Base-by-base conservation (phyloP, 164 flowering plant genomes). In the Cinnamomum micranthum region DNA sequence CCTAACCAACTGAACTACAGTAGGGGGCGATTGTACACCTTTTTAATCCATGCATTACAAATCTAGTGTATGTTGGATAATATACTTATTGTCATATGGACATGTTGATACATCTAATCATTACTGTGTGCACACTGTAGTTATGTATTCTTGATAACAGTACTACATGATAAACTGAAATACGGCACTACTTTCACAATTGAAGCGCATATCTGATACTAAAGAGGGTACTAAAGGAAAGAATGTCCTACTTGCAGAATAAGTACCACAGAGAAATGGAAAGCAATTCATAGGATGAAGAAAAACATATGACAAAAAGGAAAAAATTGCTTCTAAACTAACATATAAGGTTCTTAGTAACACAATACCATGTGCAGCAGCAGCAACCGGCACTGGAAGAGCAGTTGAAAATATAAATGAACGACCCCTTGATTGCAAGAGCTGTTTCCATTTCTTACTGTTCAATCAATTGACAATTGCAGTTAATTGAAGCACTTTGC, bases 371-470 rank as follows among this genome's bases (percentile, higher is more conserved):
- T 87, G 87, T 58, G 97, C 97, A 79, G 98, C 97, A 69, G 98
- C 98, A 79, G 83, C 91, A 81, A 88, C 59, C 0, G 96, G 97
- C 65, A 95, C 84, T 19, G 97, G 93, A 62, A 87, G 68, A 65
- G 98, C 76, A 65, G 99, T 92, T 77, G 99, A 93, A 84, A 91
- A 93, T 88, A 95, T 93, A 74, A 90, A 92, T 24, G 98, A 87
- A 20, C 96, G 95, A 59, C 97, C 99, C 74, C 94, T 85, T 52
- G 98, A 92, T 75, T 86, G 91, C 50, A 95, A 82, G 35, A 93
- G 87, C 70, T 85, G 87, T 86, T 93, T 93, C 98, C 97, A 93
- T 68, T 79, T 86, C 87, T 89, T 90, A 88, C 98, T 93, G 93
- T 74, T 80, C 70, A 78, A 63, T 41, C 70, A 78, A 50, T 24